These are phyloP conservation scores for Paxillus rubicundulus DNA, from an alignment of 768 basidiomycete species.

Conservation along the genomic window DNA sequence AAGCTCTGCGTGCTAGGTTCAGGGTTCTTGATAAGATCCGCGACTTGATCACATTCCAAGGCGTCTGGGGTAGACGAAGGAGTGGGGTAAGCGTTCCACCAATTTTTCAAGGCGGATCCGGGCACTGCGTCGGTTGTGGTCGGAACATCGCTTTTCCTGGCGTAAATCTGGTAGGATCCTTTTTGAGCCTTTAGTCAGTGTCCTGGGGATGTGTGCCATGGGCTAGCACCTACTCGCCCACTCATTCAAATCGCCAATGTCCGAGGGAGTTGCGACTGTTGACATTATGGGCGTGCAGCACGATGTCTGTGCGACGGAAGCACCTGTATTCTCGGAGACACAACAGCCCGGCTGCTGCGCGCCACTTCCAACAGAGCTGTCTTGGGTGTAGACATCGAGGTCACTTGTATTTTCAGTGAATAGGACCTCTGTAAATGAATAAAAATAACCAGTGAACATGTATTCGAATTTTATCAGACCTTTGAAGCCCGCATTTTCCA, in stretches of 20 bases:
- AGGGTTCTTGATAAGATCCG: constrained; percentile 23
- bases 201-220: neutral
- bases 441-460: neutral
- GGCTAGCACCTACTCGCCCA: constrained; percentile 39
- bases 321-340: too few species aligned
- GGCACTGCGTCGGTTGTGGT: neutral
- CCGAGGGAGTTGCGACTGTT: neutral
- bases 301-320: neutral
- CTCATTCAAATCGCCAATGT: constrained; percentile 39
- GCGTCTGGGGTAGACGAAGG: constrained; percentile 28
- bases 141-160: constrained; percentile 31
- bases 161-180: constrained; percentile 51
- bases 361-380: constrained; percentile 17
- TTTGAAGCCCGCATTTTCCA: constrained; percentile 41
- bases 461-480: constrained; percentile 25
- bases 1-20: constrained; percentile 22
- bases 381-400: constrained; percentile 36
- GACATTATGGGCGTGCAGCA: neutral
- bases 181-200: constrained; percentile 1
- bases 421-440: constrained; percentile 33
- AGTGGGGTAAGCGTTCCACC: constrained; percentile 56
- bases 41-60: constrained; percentile 39
- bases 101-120: constrained; percentile 34
- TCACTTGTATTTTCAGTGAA: constrained; percentile 44
- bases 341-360: neutral